Evolutionary conservation across 2,329 filamentous ascomycete species (phyloP).

Genomic region (Neonectria magnoliae): DNA sequence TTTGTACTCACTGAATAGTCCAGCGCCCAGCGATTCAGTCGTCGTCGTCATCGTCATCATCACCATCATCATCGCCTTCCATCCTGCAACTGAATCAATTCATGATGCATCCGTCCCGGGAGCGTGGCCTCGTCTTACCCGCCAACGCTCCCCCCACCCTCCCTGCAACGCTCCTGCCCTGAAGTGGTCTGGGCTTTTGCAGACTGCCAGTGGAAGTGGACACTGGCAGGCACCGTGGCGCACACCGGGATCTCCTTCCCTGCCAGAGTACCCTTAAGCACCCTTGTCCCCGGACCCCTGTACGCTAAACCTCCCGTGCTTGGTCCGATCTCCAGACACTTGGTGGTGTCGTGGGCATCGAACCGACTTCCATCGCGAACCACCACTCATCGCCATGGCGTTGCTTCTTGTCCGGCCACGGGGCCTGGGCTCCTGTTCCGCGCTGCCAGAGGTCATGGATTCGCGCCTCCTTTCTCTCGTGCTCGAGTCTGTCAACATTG

Average conservation of each 20-base stretch:
- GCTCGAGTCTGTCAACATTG: too few relatives aligned
- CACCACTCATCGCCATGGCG: conserved; percentile 6
- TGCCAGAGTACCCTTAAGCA: conserved; percentile 1
- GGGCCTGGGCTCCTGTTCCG: conserved; percentile 2
- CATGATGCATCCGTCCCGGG: not conserved
- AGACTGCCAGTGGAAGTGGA: not conserved
- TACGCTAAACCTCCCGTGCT: conserved; percentile 31
- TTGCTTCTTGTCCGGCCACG: not conserved
- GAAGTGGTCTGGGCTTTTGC: not conserved
- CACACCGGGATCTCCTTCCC: conserved; percentile 3
- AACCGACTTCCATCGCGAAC: conserved; percentile 6
- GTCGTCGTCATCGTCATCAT: too few relatives aligned
- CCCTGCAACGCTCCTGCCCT: conserved; percentile 6
- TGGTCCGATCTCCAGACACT: conserved; percentile 41
- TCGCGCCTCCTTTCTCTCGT: not conserved
- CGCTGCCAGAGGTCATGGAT: not conserved
- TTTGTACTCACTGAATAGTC: too few relatives aligned
- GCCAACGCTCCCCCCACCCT: not conserved
- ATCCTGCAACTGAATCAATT: not conserved
- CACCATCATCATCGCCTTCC: too few relatives aligned
- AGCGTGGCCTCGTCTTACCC: not conserved
- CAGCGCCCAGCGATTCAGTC: too few relatives aligned
- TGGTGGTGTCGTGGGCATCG: conserved; percentile 39
- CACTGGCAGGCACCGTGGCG: conserved; percentile 12
- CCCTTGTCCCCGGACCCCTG: conserved; percentile 26